Base-by-base conservation (phyloP, 345 rosid species). In the Bruguiera parviflora region DNA sequence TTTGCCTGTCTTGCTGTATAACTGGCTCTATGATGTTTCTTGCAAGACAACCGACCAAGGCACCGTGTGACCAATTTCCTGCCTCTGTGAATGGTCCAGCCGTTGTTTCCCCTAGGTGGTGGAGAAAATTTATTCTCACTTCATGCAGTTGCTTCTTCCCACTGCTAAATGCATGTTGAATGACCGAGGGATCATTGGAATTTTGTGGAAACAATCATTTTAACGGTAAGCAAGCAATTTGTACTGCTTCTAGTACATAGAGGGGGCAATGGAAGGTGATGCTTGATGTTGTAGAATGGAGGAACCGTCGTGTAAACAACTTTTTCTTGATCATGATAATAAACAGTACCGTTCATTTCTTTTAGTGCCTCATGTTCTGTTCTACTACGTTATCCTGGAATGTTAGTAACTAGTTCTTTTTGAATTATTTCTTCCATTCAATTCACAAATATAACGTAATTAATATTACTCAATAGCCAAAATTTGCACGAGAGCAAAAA, bases 121-220 rank as follows among this genome's bases (percentile, higher is more conserved):
- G 80, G 61, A 82, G 86, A 73, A 78, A 71, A 51, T 70, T 80
- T 74, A 68, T 87, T 46, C 78, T 87, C 66, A 79, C 81, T 73
- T 25, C 63, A 67, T 75, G 66, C 62, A 68, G 35, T 62, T 37
- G 22, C 72, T 57, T 66, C 58, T 66, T 71, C 65, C 70, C 69
- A 61, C 53, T 61, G 61, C 66, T 53, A 58, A 13, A 52, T 24
- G 52, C 69, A 61, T 59, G 64, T 66, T 61, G 52, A 71, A 53
- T 71, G 43, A 71, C 72, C 66, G 6, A 76, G 66, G 29, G 65
- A 57, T 47, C 60, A 13, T 65, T 61, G 43, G 70, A 70, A 29
- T 51, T 27, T 58, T 43, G 58, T 27, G 62, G 63, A 66, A 67
- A 33, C 31, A 22, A 35, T 39, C 56, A 32, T 71, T 71, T 53